Evolutionary conservation across 257 asterid genomes (phyloP).

Genomic region (Avicennia marina): DNA sequence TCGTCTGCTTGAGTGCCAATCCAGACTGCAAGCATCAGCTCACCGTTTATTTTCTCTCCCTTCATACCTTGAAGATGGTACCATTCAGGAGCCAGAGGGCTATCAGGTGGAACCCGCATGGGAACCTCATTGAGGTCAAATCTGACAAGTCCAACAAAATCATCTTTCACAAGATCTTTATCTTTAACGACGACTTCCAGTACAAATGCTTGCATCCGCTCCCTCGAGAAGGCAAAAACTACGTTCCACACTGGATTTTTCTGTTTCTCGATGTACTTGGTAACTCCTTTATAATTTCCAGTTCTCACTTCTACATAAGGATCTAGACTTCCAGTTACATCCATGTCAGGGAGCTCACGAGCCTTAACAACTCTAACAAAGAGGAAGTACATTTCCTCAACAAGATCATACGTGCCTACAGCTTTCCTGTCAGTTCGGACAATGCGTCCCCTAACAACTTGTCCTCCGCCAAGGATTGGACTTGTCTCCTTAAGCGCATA

Average conservation of each 20-base stretch:
- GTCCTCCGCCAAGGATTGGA: constrained; percentile 88
- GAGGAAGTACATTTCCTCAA: constrained; percentile 86
- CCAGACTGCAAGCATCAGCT: constrained; percentile 92
- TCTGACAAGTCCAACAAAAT: constrained; percentile 64
- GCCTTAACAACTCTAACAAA: constrained; percentile 91
- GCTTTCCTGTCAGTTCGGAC: constrained; percentile 49
- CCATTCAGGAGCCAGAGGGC: constrained; percentile 96
- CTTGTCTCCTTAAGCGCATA: constrained; percentile 86
- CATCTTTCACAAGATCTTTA: constrained; percentile 77
- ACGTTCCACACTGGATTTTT: constrained; percentile 79
- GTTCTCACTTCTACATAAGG: constrained; percentile 28
- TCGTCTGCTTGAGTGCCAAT: constrained; percentile 94
- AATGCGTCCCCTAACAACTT: constrained; percentile 81
- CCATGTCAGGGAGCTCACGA: constrained; percentile 86
- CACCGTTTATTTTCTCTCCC: constrained; percentile 79
- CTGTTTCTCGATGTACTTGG: constrained; percentile 75
- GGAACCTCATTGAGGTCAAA: constrained; percentile 73
- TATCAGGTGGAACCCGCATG: constrained; percentile 35
- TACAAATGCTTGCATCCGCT: constrained; percentile 82
- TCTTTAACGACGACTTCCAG: constrained; percentile 85
- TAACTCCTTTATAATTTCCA: constrained; percentile 80
- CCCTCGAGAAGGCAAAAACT: constrained; percentile 83
- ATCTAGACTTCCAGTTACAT: constrained; percentile 79
- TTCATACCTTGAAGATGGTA: constrained; percentile 76
- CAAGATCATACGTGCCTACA: constrained; percentile 75